Base-by-base conservation (phyloP, 2,329 filamentous ascomycete genomes). In the Monosporascus sp. region DNA sequence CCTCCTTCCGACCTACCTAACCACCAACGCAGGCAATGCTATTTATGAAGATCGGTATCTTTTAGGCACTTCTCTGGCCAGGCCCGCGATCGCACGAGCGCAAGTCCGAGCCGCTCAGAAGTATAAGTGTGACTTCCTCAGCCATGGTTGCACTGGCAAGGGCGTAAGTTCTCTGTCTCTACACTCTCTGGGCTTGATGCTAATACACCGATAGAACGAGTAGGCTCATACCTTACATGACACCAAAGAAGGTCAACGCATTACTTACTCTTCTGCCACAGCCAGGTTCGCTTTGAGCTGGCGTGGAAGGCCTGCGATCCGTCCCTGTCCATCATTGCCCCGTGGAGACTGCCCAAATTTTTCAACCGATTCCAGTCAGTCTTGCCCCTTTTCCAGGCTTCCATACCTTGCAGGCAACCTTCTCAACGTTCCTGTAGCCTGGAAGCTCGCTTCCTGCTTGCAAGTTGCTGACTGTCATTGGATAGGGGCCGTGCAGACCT, bases 271-370 rank as follows among this genome's bases (percentile, higher is more conserved):
- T n/a, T n/a, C n/a, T n/a, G n/a, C n/a, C n/a, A n/a, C 51, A 70
- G 68, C 53, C 72, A 74, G 55, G 69, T 74, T 16, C 58, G 72
- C 5, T 75, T 74, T 61, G 70, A 73, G 53, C 56, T 73, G 2
- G 69, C 69, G 9, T 72, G 61, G 56, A 59, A 62, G 54, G 66
- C 56, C 7, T 56, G 41, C 26, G 52, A 60, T 5, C 54, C 56
- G 45, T 50, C 24, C 26, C 45, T 56, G 27, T 47, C 86, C 72
- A 81, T 89, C 66, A 85, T 90, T 66, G 85, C 86, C 24, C 87
- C 86, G 37, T 90, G 87, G 87, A 74, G 87, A 60, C 72, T 86
- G 57, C 84, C 85, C 40, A 78, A 80, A 66, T 90, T 90, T 76
- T 87, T 82, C 75, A 76, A 87, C 59, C 78, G 80, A 57, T 90